Evolutionary conservation across 345 rosid genomes (phyloP), one percentile per base, ranked within the genome.

Genomic region (Tarenaya hassleriana): DNA sequence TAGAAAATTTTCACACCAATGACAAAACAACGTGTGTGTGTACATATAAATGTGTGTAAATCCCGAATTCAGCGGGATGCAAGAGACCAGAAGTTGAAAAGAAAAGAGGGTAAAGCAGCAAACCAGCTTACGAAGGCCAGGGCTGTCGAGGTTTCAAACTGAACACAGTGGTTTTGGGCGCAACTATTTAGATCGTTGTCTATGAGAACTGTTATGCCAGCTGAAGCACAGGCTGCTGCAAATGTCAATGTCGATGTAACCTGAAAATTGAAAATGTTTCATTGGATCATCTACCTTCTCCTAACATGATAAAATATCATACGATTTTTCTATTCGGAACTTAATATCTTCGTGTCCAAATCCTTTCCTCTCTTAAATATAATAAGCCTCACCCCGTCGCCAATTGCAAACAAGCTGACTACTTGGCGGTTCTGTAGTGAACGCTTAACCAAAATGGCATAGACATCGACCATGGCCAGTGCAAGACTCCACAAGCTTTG

Each of bases 401-500:
- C 94, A 34, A 78, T 67, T 12, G 95, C 69, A 41, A 89, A 77
- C 42, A 85, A 52, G 51, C 78, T 55, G 51, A 83, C 66, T 40
- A 73, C 56, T 14, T 56, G 24, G 55, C 55, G 61, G 70, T 81
- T 89, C 27, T 62, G 80, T 35, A 89, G 65, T 14, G 85, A 77
- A 44, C 95, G 71, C 69, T 69, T 76, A 53, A 86, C 97, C 69
- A 79, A 17, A 15, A 89, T 69, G 11, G 95, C 86, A 56, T 81
- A 81, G 39, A 70, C 46, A 50, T 89, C 90, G 21, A 85, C 70
- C 34, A 71, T 32, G 16, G 85, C 88, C 53, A 89, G 64, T 18
- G 73, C 53, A 42, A 86, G 68, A 73, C 95, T 85, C 97, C 95
- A 89, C 55, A 83, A 63, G 50, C 81, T 67, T 74, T 89, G 97